Percentiles rank a stretch among this genome's conserved stretches.
These are phyloP conservation scores for Rhodamnia argentea DNA, from an alignment of 345 rosid species.

Conservation along the genomic window DNA sequence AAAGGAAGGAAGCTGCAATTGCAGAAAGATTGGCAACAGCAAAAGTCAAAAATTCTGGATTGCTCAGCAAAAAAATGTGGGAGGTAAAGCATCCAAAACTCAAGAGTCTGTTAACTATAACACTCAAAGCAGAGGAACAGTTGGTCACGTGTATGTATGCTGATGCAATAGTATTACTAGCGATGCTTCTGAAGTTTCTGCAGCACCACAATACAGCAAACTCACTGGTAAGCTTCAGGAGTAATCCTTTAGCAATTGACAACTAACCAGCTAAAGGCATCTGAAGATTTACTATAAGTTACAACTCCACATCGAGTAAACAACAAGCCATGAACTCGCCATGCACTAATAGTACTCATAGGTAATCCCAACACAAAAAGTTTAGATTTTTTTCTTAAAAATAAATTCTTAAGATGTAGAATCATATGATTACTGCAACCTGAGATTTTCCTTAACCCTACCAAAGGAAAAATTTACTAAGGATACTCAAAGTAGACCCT, in stretches of 20 bases:
- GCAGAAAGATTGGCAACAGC: background rate
- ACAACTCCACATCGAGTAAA: background rate
- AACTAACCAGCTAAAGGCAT: background rate
- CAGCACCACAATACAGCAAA: background rate
- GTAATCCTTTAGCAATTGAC: background rate
- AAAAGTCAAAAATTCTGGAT: background rate
- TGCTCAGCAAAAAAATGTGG: background rate
- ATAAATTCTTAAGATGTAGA: background rate
- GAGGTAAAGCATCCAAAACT: background rate
- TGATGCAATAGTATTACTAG: background rate
- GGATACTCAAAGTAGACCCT: background rate
- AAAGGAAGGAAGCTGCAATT: slow-evolving; percentile 45
- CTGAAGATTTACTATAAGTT: background rate
- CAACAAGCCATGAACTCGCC: background rate
- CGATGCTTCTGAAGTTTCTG: background rate
- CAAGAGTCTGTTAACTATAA: background rate
- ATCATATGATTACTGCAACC: background rate
- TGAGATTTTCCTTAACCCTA: background rate
- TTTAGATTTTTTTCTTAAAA: background rate
- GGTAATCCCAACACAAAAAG: background rate
- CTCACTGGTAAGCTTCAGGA: background rate
- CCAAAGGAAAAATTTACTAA: background rate
- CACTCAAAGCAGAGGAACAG: background rate
- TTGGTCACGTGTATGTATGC: background rate
- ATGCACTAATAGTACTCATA: background rate